Percentiles rank a stretch among this genome's conserved stretches.
phyloP scores from a whole-genome alignment of 129 eudicot genomes.

The Helianthus annuus region DNA sequence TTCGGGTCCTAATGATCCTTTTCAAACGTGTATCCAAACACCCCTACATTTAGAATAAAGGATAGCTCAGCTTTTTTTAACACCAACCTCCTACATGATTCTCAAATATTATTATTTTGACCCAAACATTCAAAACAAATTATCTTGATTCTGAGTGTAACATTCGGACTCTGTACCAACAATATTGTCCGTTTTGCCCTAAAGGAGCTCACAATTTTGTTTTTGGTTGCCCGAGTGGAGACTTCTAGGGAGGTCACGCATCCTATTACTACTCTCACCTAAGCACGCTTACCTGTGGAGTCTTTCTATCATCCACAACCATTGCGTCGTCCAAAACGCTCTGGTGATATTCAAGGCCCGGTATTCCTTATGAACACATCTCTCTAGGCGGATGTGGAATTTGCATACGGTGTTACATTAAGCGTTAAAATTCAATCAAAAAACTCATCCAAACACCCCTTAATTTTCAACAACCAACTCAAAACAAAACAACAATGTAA shows the following conservation, averaged over 20 bases:
- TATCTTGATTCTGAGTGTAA: background rate
- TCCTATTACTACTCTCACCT: too few species aligned
- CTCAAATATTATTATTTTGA: background rate
- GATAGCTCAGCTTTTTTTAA: background rate
- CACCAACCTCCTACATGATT: background rate
- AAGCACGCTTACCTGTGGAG: too few species aligned
- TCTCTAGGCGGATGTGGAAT: too few species aligned
- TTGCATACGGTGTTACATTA: background rate
- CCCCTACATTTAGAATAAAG: background rate
- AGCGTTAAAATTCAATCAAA: background rate
- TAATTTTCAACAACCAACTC: slow-evolving; percentile 1
- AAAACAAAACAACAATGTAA: slow-evolving; percentile 10
- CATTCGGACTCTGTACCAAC: too few species aligned
- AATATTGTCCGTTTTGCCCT: too few species aligned
- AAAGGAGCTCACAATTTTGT: too few species aligned
- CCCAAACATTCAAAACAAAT: background rate
- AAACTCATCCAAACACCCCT: background rate
- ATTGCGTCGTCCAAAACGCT: too few species aligned
- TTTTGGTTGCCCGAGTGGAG: too few species aligned
- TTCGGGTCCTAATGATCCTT: background rate
- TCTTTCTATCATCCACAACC: too few species aligned
- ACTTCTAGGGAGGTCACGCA: too few species aligned
- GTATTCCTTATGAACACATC: too few species aligned
- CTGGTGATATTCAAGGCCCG: too few species aligned
- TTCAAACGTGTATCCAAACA: background rate